A percentile compares a stretch with the other conserved stretches of the same genome.
phyloP scores from a whole-genome alignment of 1,284 basidiomycete genomes.

The Pyrrhoderma lamaoense region DNA sequence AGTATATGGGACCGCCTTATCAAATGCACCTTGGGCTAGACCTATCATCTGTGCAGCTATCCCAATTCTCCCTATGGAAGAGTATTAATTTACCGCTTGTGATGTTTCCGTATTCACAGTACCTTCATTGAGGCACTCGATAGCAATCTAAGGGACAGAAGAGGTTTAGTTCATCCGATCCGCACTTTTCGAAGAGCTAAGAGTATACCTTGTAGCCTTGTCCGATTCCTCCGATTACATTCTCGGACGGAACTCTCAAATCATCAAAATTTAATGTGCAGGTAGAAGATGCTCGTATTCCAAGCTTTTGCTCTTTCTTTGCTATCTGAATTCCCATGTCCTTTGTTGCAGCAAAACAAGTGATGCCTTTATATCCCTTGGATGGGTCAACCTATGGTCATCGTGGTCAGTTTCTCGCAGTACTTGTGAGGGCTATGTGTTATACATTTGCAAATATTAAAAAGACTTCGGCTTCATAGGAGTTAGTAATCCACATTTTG shows the following conservation, averaged over 20 bases:
- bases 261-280: constrained; percentile 97
- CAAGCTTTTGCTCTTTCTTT: constrained; percentile 98
- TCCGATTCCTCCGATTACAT: constrained; percentile 89
- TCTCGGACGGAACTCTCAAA: constrained; percentile 85
- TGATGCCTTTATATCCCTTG: constrained; percentile 99
- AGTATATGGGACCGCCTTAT: constrained; percentile 88
- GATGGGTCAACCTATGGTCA: constrained; percentile 66
- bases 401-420: no score
- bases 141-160: constrained; percentile 61
- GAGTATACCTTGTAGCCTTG: constrained; percentile 84
- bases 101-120: constrained; percentile 3
- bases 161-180: not conserved
- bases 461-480: constrained; percentile 90
- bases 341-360: constrained; percentile 93
- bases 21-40: constrained; percentile 94
- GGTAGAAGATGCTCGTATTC: constrained; percentile 95
- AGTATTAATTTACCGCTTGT: not conserved
- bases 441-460: constrained; percentile 89
- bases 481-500: constrained; percentile 99
- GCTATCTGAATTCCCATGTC: constrained; percentile 97
- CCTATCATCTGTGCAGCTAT: constrained; percentile 98
- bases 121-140: constrained; percentile 96
- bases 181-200: not conserved
- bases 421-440: constrained; percentile 7
- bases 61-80: constrained; percentile 73